Evolutionary conservation across 2,329 filamentous ascomycete species (phyloP).

Genomic region (Colletotrichum sp.): DNA sequence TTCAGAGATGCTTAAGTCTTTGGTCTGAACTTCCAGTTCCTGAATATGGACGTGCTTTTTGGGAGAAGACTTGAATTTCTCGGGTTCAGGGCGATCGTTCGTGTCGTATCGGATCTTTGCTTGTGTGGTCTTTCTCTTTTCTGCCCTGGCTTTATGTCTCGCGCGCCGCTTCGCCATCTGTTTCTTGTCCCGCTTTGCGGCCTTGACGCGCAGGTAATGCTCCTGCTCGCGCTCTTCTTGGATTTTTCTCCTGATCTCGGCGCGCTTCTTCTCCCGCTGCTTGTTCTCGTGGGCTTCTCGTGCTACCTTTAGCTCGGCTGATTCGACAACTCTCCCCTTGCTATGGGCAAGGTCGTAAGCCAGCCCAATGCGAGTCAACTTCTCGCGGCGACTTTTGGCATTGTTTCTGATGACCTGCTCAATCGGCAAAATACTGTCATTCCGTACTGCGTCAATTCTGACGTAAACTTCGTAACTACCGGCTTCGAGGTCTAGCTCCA

Average conservation of each 20-base stretch:
- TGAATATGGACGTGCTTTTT: conserved; percentile 28
- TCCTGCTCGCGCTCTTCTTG: conserved; percentile 42
- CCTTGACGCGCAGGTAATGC: conserved; percentile 41
- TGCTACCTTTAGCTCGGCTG: conserved; percentile 51
- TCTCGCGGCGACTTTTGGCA: conserved; percentile 69
- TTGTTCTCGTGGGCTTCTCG: conserved; percentile 50
- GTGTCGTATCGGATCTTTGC: neutral
- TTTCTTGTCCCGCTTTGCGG: conserved; percentile 36
- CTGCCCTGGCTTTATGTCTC: conserved; percentile 39
- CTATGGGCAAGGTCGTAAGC: conserved; percentile 75
- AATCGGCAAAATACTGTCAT: conserved; percentile 53
- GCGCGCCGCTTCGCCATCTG: conserved; percentile 35
- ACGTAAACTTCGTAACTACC: conserved; percentile 79
- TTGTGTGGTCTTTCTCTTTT: conserved; percentile 21
- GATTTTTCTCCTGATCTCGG: conserved; percentile 42
- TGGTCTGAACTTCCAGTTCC: neutral
- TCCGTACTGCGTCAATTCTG: conserved; percentile 73
- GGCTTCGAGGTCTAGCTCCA: conserved; percentile 76
- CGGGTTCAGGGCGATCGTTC: neutral
- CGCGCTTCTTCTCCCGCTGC: conserved; percentile 42
- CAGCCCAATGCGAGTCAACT: conserved; percentile 73
- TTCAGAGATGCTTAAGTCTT: neutral
- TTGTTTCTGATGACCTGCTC: conserved; percentile 72
- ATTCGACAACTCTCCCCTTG: conserved; percentile 61
- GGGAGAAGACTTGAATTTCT: conserved; percentile 34